These are phyloP conservation scores for Rhododendron molle DNA, from an alignment of 148 eudicot genomes.

Conservation along the genomic window DNA sequence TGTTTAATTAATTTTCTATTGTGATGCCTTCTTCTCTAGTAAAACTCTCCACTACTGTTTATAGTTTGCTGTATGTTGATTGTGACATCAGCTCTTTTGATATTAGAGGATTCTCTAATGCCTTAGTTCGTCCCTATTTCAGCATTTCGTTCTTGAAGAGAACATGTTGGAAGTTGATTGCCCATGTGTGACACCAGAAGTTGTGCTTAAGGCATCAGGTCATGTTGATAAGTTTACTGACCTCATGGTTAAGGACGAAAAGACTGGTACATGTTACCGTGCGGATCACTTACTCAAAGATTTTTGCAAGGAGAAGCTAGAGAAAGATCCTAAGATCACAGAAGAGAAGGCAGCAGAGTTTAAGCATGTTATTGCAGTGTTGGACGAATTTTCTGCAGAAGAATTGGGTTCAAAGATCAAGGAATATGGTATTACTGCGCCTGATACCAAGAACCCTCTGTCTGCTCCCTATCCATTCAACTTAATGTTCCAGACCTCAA, in stretches of 20 bases:
- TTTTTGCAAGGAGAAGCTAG: slow-evolving; percentile 83
- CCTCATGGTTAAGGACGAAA: slow-evolving; percentile 94
- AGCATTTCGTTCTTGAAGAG: slow-evolving; percentile 89
- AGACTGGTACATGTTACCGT: slow-evolving; percentile 74
- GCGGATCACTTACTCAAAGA: slow-evolving; percentile 92
- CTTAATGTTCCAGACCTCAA: slow-evolving; percentile 94
- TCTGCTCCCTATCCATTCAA: slow-evolving; percentile 90
- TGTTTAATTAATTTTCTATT: not conserved
- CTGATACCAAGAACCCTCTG: slow-evolving; percentile 81
- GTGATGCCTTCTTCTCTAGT: not conserved
- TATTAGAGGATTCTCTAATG: not conserved
- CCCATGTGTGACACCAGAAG: slow-evolving; percentile 91
- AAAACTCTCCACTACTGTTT: not conserved
- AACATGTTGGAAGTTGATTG: slow-evolving; percentile 95
- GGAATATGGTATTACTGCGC: slow-evolving; percentile 80
- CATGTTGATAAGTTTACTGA: slow-evolving; percentile 95
- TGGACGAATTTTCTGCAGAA: slow-evolving; percentile 76
- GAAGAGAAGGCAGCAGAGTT: slow-evolving; percentile 66
- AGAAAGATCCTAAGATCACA: slow-evolving; percentile 59
- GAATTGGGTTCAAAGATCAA: slow-evolving; percentile 83
- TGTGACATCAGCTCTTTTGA: not conserved
- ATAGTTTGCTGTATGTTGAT: not conserved
- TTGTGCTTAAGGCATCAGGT: slow-evolving; percentile 88
- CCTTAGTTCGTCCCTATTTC: slow-evolving; percentile 2
- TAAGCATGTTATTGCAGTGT: slow-evolving; percentile 65